A percentile compares a stretch with the other conserved stretches of the same genome.
phyloP scores from a whole-genome alignment of 768 basidiomycete species.

The Tricholomella constricta region DNA sequence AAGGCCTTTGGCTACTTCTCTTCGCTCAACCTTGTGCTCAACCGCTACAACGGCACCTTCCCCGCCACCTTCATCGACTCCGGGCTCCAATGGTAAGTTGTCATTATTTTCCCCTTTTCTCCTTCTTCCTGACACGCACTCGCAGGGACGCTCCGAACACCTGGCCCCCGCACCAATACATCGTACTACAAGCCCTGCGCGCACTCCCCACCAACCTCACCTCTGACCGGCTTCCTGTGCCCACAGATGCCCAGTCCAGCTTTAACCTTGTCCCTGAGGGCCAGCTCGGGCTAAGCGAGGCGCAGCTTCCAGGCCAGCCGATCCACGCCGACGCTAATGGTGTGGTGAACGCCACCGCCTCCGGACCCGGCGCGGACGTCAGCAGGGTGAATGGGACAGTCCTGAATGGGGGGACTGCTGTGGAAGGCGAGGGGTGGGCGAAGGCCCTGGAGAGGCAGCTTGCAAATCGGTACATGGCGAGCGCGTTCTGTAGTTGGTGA shows the following conservation, averaged over 20 bases:
- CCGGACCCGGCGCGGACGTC: constrained; percentile 61
- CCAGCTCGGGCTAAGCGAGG: constrained; percentile 80
- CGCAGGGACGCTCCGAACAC: constrained; percentile 82
- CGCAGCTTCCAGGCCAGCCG: constrained; percentile 69
- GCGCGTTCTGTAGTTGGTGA: constrained; percentile 88
- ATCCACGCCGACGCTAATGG: constrained; percentile 33
- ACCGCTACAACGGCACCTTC: constrained; percentile 85
- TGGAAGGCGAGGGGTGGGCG: constrained; percentile 64
- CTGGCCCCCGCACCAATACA: constrained; percentile 88
- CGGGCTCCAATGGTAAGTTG: constrained; percentile 75
- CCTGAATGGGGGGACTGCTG: constrained; percentile 67
- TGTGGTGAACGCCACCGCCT: constrained; percentile 46
- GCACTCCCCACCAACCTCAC: constrained; percentile 76
- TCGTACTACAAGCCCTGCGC: constrained; percentile 74
- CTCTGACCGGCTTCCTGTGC: constrained; percentile 51
- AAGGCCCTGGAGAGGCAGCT: constrained; percentile 65
- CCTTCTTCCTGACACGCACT: neutral
- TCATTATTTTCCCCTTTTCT: neutral
- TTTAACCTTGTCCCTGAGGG: constrained; percentile 73
- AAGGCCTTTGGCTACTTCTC: constrained; percentile 76
- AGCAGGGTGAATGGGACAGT: constrained; percentile 57
- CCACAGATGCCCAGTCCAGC: constrained; percentile 51
- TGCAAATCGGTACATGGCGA: constrained; percentile 83
- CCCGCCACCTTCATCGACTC: constrained; percentile 78
- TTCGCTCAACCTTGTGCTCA: constrained; percentile 74